Conservation (phyloP, 2,329 filamentous ascomycete species). For the Sporothrix pseudoabietina region DNA sequence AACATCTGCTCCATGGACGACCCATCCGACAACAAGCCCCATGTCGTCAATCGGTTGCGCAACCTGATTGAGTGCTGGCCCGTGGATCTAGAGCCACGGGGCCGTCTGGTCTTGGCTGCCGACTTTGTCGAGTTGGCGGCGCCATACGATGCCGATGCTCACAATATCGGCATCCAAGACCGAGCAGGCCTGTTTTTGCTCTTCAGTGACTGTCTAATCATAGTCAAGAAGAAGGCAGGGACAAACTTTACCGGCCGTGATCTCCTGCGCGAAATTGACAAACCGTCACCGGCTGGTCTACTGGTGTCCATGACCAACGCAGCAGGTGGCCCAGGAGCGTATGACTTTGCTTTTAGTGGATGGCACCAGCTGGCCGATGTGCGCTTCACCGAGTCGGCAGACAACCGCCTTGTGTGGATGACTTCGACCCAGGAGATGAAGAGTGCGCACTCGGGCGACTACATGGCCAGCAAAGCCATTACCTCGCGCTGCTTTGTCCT, state of each 20-base stretch:
- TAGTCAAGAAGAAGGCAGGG: constrained; percentile 70
- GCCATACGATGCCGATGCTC: constrained; percentile 58
- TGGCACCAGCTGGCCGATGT: constrained; percentile 70
- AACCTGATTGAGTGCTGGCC: constrained; percentile 81
- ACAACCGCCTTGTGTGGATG: constrained; percentile 68
- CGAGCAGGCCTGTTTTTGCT: constrained; percentile 74
- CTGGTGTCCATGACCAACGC: constrained; percentile 66
- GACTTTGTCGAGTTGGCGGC: constrained; percentile 77
- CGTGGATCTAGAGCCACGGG: constrained; percentile 67
- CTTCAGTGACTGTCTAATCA: constrained; percentile 78
- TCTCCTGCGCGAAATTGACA: constrained; percentile 82
- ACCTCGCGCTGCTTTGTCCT: constrained; percentile 71
- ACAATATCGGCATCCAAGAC: constrained; percentile 52
- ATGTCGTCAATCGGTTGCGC: constrained; percentile 71
- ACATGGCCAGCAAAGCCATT: constrained; percentile 52
- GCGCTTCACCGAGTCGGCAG: constrained; percentile 70
- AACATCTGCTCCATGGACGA: constrained; percentile 94
- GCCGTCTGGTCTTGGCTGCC: constrained; percentile 76
- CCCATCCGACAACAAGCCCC: constrained; percentile 70
- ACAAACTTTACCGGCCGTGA: constrained; percentile 71
- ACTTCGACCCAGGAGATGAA: constrained; percentile 63
- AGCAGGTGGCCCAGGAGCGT: constrained; percentile 61
- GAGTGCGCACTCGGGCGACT: constrained; percentile 52
- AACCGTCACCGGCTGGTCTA: constrained; percentile 66
- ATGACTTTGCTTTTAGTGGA: constrained; percentile 75